phyloP scores from a whole-genome alignment of 257 asterid species.

The Fraxinus cuspidata region DNA sequence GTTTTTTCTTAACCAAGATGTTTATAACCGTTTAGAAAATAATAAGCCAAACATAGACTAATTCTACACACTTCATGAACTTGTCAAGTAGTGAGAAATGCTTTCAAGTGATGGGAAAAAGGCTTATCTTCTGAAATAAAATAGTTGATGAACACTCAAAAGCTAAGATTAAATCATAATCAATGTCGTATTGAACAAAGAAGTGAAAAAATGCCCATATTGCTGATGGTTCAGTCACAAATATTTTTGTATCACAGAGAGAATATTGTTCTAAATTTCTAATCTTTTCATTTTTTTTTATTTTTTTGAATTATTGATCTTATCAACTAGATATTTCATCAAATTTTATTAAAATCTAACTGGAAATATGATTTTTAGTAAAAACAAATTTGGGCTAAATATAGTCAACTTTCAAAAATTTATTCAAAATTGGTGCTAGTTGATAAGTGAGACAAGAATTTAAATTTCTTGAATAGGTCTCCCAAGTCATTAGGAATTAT shows the following conservation, averaged over 20 bases:
- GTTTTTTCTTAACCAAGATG: no score
- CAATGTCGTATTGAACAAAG: not conserved
- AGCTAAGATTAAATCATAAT: not conserved
- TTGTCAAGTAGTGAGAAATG: no score
- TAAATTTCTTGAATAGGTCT: not conserved
- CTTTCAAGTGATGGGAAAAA: not conserved
- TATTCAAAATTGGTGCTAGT: not conserved
- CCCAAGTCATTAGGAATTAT: not conserved
- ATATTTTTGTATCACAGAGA: not conserved
- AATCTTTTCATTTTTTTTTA: not conserved
- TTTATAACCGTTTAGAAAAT: no score
- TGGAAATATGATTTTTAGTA: no score
- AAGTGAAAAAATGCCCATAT: not conserved
- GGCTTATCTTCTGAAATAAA: not conserved
- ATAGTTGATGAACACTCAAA: not conserved
- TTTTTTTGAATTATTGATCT: not conserved
- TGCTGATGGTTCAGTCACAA: not conserved
- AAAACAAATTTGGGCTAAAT: not conserved
- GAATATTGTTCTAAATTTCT: not conserved
- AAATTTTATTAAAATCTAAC: no score
- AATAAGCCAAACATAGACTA: no score
- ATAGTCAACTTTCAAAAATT: not conserved
- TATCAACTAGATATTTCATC: no score
- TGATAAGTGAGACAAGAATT: not conserved
- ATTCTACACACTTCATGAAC: no score